Conservation (phyloP, 495 filamentous ascomycete species). For the Pseudotulostoma volvatum region DNA sequence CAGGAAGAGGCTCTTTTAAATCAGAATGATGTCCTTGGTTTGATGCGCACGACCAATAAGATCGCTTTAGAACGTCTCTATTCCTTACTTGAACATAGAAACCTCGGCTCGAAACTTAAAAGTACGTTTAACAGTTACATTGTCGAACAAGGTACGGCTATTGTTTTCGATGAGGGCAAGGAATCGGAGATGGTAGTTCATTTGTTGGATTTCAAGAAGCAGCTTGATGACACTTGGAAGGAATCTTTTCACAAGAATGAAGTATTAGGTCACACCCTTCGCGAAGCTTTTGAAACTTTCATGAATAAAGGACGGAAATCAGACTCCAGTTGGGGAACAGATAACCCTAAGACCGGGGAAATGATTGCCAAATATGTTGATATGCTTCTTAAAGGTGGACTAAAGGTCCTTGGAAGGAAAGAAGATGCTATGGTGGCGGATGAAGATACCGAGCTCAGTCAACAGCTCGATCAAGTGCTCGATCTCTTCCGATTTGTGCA, state of each 20-base stretch:
- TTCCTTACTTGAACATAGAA: conserved; percentile 47
- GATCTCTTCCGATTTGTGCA: conserved; percentile 95
- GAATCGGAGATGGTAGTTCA: conserved; percentile 77
- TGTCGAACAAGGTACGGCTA: conserved; percentile 50
- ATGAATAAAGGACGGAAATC: conserved; percentile 71
- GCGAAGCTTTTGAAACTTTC: conserved; percentile 73
- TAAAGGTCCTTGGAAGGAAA: conserved; percentile 46
- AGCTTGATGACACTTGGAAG: conserved; percentile 56
- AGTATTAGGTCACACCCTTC: conserved; percentile 53
- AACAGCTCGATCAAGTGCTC: conserved; percentile 77
- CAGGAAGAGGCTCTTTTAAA: conserved; percentile 46
- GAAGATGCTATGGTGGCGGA: conserved; percentile 46
- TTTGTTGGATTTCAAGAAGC: conserved; percentile 64
- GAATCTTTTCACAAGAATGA: conserved; percentile 60
- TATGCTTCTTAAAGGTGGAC: conserved; percentile 67
- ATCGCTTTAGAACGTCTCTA: conserved; percentile 61
- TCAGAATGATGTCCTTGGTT: conserved; percentile 41
- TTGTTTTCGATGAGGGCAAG: conserved; percentile 63
- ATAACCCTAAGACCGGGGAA: conserved; percentile 87
- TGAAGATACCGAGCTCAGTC: conserved; percentile 77
- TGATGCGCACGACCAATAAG: conserved; percentile 50
- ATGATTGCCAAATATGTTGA: conserved; percentile 99
- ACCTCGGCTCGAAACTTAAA: conserved; percentile 47
- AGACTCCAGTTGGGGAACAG: conserved; percentile 49
- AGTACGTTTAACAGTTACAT: conserved; percentile 66